Base-by-base conservation (phyloP, 2,329 filamentous ascomycete genomes). In the Ophiostoma novo-ulmi region DNA sequence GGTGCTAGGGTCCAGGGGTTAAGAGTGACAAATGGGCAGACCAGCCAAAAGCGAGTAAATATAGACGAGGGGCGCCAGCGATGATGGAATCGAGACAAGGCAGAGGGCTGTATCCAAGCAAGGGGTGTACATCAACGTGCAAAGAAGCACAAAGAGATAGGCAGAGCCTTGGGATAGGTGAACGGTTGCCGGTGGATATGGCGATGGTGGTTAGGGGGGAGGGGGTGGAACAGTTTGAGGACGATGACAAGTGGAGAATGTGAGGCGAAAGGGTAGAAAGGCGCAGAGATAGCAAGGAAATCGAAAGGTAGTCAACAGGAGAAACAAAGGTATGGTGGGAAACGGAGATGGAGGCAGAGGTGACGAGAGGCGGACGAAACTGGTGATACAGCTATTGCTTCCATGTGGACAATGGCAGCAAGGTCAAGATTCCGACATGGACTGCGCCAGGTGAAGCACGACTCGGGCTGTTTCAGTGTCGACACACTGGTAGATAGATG, bases 391-490 rank as follows among this genome's bases (percentile, higher is more conserved):
- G 52, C 10, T 26, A 48, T 48, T 58, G 52, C n/a, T 22, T 13
- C 52, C 22, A 22, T 31, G 52, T 58, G 52, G 52, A 26, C 52
- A 26, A 48, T 48, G 17, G 17, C 44, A 17, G 14, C 44, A 14
- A 48, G 17, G 17, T 38, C 48, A 17, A 68, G 41, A 10, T 61
- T 26, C 61, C 58, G 70, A 38, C 20, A 36, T 26, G 38, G 55
- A 67, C 64, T 71, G 71, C 67, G 69, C 67, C 69, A 72, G 68
- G 65, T 70, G 68, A 71, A 72, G 73, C 73, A 71, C 70, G 68
- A 73, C 72, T 70, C 73, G 72, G 69, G 73, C 44, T 67, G 73
- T 74, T 74, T 74, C 73, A 73, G 72, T 58, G 68, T 64, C 67
- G 70, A 67, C 61, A 67, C 61, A 44, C 65, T 52, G 65, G 70